Evolutionary conservation across 108 stramenopile species (phyloP).

Genomic region (Fragilaria radians): DNA sequence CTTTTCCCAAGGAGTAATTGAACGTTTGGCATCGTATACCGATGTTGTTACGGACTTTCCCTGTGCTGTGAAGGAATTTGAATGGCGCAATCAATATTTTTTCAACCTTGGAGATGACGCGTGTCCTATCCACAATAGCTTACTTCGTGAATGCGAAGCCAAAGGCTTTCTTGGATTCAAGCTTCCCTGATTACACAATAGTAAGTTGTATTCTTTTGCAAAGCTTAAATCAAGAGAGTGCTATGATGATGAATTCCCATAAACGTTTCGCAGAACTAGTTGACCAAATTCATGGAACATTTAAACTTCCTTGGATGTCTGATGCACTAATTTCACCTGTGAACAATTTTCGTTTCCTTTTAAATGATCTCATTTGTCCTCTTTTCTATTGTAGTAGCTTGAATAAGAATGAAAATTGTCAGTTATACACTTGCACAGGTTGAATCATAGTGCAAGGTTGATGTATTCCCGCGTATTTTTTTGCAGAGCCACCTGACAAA

Average conservation of each 20-base stretch:
- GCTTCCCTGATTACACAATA: too few relatives aligned
- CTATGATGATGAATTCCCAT: slow-evolving; percentile 6
- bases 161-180: slow-evolving; percentile 60
- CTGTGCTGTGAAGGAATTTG: slow-evolving; percentile 89
- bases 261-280: slow-evolving; percentile 6
- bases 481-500: neutral
- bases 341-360: too few relatives aligned
- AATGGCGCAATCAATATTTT: slow-evolving; percentile 88
- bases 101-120: slow-evolving; percentile 55
- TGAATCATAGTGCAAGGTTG: slow-evolving; percentile 1
- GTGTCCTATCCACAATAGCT: slow-evolving; percentile 61
- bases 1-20: slow-evolving; percentile 41
- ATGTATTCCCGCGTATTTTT: slow-evolving; percentile 2
- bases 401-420: too few relatives aligned
- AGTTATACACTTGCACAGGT: too few relatives aligned
- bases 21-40: slow-evolving; percentile 81
- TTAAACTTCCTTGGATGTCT: slow-evolving; percentile 9
- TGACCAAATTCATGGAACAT: slow-evolving; percentile 2
- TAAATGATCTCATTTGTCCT: slow-evolving; percentile 60
- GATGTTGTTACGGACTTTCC: slow-evolving; percentile 90
- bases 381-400: too few relatives aligned
- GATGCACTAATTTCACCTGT: too few relatives aligned
- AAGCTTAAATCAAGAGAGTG: too few relatives aligned
- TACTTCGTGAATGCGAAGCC: slow-evolving; percentile 52
- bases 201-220: too few relatives aligned